A percentile compares a stretch with the other conserved stretches of the same genome.
Conservation (phyloP, 176 grass and related monocot species). For the maize (Zea mays) region Zm-B73-REFERENCE-NAM-5.0 NC_050105.1:23084501-23085000, state of each 20-base stretch:
- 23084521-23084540: no score
- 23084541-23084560: background rate
- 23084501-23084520: slow-evolving; percentile 41
- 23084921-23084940: background rate
- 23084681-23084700: slow-evolving; percentile 58
- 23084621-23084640: slow-evolving; percentile 48
- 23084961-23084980: slow-evolving; percentile 60
- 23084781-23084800: background rate
- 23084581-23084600: slow-evolving; percentile 53
- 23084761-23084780: background rate
- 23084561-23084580: background rate
- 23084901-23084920: background rate
- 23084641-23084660: slow-evolving; percentile 61
- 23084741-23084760: background rate
- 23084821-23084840: background rate
- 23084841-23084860: background rate
- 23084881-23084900: background rate
- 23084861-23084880: background rate
- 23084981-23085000: slow-evolving; percentile 61
- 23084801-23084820: background rate
- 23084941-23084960: slow-evolving; percentile 43
- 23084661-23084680: slow-evolving; percentile 61
- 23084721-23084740: slow-evolving; percentile 58
- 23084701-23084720: slow-evolving; percentile 64
- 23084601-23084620: slow-evolving; percentile 45